Conservation (phyloP, 2,329 filamentous ascomycete genomes). For the Epichloe baconii region DNA sequence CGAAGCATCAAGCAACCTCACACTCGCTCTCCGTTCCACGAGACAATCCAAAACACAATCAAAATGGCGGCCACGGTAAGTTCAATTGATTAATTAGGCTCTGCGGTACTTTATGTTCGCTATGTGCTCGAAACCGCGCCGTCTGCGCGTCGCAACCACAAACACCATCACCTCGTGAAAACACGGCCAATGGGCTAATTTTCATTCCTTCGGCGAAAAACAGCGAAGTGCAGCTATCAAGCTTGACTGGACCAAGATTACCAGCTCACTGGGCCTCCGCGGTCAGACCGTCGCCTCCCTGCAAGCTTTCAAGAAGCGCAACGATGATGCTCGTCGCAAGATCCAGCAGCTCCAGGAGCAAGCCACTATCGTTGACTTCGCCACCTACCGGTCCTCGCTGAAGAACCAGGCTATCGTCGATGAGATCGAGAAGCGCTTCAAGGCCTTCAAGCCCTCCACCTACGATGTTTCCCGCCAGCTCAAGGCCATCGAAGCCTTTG, state of each 20-base stretch:
- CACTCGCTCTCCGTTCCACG: constrained; percentile 37
- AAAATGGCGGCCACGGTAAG: constrained; percentile 57
- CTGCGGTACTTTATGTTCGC: background rate
- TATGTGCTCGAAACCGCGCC: background rate
- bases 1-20: constrained; percentile 31
- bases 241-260: constrained; percentile 97
- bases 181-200: constrained; percentile 39
- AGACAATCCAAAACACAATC: constrained; percentile 33
- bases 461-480: constrained; percentile 91
- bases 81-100: constrained; percentile 14
- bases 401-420: constrained; percentile 95
- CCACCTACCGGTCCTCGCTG: constrained; percentile 77
- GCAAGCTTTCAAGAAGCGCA: constrained; percentile 97
- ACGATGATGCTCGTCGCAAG: constrained; percentile 95
- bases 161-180: background rate
- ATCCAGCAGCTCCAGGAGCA: constrained; percentile 73
- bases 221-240: constrained; percentile 97
- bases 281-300: constrained; percentile 87
- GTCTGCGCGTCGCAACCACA: background rate
- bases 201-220: constrained; percentile 19
- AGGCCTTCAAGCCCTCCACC: constrained; percentile 76
- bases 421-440: constrained; percentile 96
- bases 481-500: constrained; percentile 96
- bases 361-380: constrained; percentile 80
- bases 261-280: constrained; percentile 86